Evolutionary conservation across 73 alveolate genomes (phyloP), one percentile per base, ranked within the genome.

Genomic region (Stentor roeselii): DNA sequence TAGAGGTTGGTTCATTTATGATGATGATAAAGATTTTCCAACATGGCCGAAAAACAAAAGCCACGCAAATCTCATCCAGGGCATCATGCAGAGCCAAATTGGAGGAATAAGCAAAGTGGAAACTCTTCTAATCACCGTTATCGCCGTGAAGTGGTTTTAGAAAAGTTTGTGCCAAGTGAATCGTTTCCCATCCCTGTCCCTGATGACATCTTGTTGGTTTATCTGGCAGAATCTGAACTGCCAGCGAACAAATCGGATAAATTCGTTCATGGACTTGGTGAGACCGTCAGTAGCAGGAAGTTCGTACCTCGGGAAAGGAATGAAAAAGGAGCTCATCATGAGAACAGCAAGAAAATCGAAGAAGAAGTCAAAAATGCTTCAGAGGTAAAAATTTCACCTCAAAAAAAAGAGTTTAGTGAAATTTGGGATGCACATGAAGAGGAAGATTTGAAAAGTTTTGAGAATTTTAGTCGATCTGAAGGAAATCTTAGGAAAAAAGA

Each of bases 111-210:
- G 21, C 30, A 11, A 6, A 50, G 21, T 11, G 67, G 30, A 50
- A 50, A 50, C 21, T 11, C 67, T 50, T 6, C 67, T 11, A 11
- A 6, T 11, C 6, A 50, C 6, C 6, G 67, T 11, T 50, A 50
- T 21, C 6, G 21, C 6, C 6, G 67, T 6, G 67, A 50, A 11
- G 21, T 50, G 67, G 21, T 50, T 50, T 21, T 50, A 50, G 21
- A 50, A 11, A 50, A 50, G 21, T 50, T 11, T 50, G 6, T 21
- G 21, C 67, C 6, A 50, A 50, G 67, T 50, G 67, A 50, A 21
- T 50, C 67, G 6, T 50, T 50, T 6, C 67, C 67, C 21, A 50
- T 50, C 6, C 67, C 67, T 50, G 67, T 50, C 67, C 67, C 67
- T 11, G 67, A 50, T 6, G 6, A 6, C 21, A 11, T 50, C 6